phyloP scores from a whole-genome alignment of 169 alveolate species.

The Plasmodium chabaudi region DNA sequence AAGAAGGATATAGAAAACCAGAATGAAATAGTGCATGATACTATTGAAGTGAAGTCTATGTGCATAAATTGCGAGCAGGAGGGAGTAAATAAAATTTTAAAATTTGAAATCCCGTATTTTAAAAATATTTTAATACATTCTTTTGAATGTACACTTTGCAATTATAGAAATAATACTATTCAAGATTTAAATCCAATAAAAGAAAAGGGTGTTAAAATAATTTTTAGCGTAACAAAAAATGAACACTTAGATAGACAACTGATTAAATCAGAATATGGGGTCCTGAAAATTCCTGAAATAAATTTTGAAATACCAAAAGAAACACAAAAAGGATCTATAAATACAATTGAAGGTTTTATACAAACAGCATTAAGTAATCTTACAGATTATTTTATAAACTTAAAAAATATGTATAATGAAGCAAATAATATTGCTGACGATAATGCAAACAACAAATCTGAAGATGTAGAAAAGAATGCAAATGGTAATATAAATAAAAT shows the following conservation, averaged over 20 bases:
- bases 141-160: slow-evolving; percentile 95
- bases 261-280: slow-evolving; percentile 92
- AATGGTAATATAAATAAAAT: background rate
- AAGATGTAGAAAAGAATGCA: background rate
- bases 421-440: slow-evolving; percentile 34
- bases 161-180: slow-evolving; percentile 93
- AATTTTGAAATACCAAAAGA: slow-evolving; percentile 95
- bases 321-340: slow-evolving; percentile 94
- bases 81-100: slow-evolving; percentile 91
- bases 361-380: slow-evolving; percentile 57
- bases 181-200: slow-evolving; percentile 94
- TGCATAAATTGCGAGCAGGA: slow-evolving; percentile 93
- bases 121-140: slow-evolving; percentile 83
- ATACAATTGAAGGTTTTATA: slow-evolving; percentile 90
- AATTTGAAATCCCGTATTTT: slow-evolving; percentile 94
- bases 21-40: slow-evolving; percentile 13
- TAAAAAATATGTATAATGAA: slow-evolving; percentile 61
- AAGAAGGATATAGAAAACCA: background rate
- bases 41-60: slow-evolving; percentile 86
- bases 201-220: slow-evolving; percentile 92
- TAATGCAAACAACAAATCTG: background rate
- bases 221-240: slow-evolving; percentile 84
- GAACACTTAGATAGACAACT: slow-evolving; percentile 92
- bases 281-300: slow-evolving; percentile 91
- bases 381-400: slow-evolving; percentile 68